Evolutionary conservation across 106 monocot species (phyloP).

Genomic region (Acorus calamus): DNA sequence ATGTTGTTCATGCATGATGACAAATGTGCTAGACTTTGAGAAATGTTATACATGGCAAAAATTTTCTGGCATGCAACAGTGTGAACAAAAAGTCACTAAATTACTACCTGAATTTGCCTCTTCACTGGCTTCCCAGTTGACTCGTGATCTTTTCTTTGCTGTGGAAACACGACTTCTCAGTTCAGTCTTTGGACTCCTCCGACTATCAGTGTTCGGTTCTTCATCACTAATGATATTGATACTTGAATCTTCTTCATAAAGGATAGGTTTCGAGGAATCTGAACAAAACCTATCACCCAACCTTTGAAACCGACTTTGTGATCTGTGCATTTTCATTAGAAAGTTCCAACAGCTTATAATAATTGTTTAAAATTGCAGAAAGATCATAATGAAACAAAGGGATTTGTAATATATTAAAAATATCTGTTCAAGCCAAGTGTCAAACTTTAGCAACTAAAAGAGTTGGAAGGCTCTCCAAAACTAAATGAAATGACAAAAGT

Average conservation of each 20-base stretch:
- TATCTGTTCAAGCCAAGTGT: neutral
- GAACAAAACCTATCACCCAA: slow-evolving; percentile 10
- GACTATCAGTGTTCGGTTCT: slow-evolving; percentile 7
- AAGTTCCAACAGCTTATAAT: neutral
- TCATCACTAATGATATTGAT: slow-evolving; percentile 20
- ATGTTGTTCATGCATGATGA: too few relatives aligned
- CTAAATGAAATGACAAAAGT: too few relatives aligned
- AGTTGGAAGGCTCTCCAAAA: too few relatives aligned
- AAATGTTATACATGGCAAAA: too few relatives aligned
- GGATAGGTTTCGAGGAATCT: slow-evolving; percentile 4
- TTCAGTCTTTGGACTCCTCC: slow-evolving; percentile 10
- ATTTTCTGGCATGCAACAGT: too few relatives aligned
- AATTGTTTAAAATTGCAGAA: neutral
- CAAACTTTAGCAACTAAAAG: neutral
- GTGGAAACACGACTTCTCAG: slow-evolving; percentile 14
- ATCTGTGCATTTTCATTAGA: slow-evolving; percentile 8
- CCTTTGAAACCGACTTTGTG: slow-evolving; percentile 22
- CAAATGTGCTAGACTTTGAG: too few relatives aligned
- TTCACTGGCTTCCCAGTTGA: slow-evolving; percentile 10
- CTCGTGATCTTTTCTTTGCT: slow-evolving; percentile 14
- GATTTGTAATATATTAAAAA: neutral
- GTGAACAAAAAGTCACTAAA: too few relatives aligned
- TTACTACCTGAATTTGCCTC: slow-evolving; percentile 16
- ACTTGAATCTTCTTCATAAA: slow-evolving; percentile 29
- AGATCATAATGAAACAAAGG: neutral